Evolutionary conservation across 768 basidiomycete species (phyloP).

Genomic region (Amanita subjunquillea): DNA sequence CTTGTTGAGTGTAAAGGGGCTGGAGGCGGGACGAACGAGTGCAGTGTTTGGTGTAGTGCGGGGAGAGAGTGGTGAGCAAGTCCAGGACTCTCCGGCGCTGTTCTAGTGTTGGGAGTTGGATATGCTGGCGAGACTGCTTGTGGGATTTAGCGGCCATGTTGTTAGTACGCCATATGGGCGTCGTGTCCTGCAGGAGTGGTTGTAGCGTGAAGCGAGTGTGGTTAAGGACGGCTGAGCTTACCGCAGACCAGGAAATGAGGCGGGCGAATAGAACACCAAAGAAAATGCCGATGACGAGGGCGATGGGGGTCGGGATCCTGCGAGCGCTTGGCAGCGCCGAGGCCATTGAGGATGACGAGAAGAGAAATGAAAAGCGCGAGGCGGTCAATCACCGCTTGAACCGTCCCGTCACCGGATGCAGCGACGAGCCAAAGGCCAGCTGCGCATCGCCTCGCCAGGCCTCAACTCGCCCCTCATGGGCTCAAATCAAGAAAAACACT

Average conservation of each 20-base stretch:
- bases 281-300: constrained; percentile 50
- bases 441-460: constrained; percentile 6
- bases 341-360: background rate
- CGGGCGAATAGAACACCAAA: constrained; percentile 50
- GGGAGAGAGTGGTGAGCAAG: constrained; percentile 76
- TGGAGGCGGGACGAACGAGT: constrained; percentile 60
- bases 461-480: background rate
- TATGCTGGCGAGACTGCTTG: constrained; percentile 44
- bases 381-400: background rate
- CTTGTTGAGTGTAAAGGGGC: constrained; percentile 78
- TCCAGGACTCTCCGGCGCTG: constrained; percentile 84
- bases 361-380: background rate
- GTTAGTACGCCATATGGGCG: constrained; percentile 34
- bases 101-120: constrained; percentile 68
- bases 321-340: constrained; percentile 19
- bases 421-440: constrained; percentile 1
- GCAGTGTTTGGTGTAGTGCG: constrained; percentile 91
- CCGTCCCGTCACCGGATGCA: constrained; percentile 1
- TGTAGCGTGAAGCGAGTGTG: background rate
- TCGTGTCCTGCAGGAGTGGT: constrained; percentile 7
- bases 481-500: constrained; percentile 36
- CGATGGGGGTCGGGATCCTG: constrained; percentile 43
- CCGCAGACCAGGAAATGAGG: constrained; percentile 34
- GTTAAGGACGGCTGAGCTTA: constrained; percentile 11
- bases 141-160: constrained; percentile 35